Percentiles rank a stretch among this genome's conserved stretches.
Conservation (phyloP, 768 basidiomycete species). For the Macrolepiota fuliginosa region DNA sequence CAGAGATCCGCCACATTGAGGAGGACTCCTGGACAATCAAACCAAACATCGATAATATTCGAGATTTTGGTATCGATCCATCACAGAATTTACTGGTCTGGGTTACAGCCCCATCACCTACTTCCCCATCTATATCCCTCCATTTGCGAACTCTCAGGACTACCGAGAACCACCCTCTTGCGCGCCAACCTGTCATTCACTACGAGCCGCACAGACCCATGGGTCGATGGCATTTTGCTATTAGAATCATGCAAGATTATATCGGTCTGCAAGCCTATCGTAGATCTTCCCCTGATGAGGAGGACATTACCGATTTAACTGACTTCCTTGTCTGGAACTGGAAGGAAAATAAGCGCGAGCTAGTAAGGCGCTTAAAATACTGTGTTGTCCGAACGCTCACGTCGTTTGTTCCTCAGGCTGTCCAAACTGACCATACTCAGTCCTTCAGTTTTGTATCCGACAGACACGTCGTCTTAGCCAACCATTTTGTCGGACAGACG, state of each 20-base stretch:
- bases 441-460: slow-evolving; percentile 44
- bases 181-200: slow-evolving; percentile 31
- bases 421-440: slow-evolving; percentile 31
- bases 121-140: slow-evolving; percentile 18
- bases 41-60: slow-evolving; percentile 32
- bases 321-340: slow-evolving; percentile 66
- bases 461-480: slow-evolving; percentile 34
- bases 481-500: slow-evolving; percentile 19
- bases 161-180: slow-evolving; percentile 44
- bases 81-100: slow-evolving; percentile 62
- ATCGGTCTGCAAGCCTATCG: slow-evolving; percentile 46
- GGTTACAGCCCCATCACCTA: slow-evolving; percentile 31
- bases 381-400: neutral
- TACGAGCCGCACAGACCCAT: slow-evolving; percentile 22
- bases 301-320: slow-evolving; percentile 17
- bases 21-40: slow-evolving; percentile 42
- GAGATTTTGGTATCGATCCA: slow-evolving; percentile 67
- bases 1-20: slow-evolving; percentile 43
- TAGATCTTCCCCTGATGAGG: slow-evolving; percentile 25
- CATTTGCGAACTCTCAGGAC: slow-evolving; percentile 46
- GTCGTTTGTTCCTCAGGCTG: slow-evolving; percentile 20
- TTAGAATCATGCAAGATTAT: slow-evolving; percentile 56
- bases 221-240: slow-evolving; percentile 32
- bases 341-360: slow-evolving; percentile 49
- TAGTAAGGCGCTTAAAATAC: slow-evolving; percentile 36